Evolutionary conservation across 176 grass and related monocot species (phyloP), one percentile per base, ranked within the genome.

Genomic region (Phyllostachys edulis): DNA sequence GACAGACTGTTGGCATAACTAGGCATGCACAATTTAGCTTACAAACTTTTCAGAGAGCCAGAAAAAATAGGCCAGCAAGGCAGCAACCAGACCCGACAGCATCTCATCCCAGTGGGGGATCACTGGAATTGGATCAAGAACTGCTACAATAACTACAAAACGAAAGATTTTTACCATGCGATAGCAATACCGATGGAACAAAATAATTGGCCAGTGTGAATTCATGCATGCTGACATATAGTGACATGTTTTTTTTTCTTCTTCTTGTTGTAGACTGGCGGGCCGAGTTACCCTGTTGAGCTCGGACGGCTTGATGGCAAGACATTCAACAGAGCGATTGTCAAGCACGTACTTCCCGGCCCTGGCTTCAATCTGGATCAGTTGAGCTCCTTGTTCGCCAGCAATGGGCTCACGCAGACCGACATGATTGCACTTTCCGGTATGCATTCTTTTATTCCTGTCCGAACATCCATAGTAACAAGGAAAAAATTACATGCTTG

Each of bases 371-470:
- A 88, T 70, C 84, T 95, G 54, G 76, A 95, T 68, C 88, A 92
- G 82, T 79, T 95, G 55, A 92, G 90, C 89, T 32, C 82, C 17
- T 11, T 95, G 24, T 95, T 95, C 82, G 67, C 93, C 3, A 63
- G 60, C 76, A 95, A 95, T 36, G 93, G 93, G 2, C 89, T 95
- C 68, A 84, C 93, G 0, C 93, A 95, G 86, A 90, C 80, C 13
- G 93, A 95, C 81, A 95, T 95, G 93, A 92, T 95, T 39, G 93
- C 93, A 0, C 85, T 95, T 0, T 92, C 93, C 34, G 93, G 90
- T 94, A 16, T 2, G 49, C 5, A 45, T 4, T n/a, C 4, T 41
- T 27, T n/a, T 17, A 14, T 15, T 24, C 40, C 37, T 50, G 17
- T 63, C 46, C 64, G 4, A 63, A 60, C 7, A 50, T 32, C 15